Base-by-base conservation (phyloP, 2,329 filamentous ascomycete species). In the Trichoderma sp. region DNA sequence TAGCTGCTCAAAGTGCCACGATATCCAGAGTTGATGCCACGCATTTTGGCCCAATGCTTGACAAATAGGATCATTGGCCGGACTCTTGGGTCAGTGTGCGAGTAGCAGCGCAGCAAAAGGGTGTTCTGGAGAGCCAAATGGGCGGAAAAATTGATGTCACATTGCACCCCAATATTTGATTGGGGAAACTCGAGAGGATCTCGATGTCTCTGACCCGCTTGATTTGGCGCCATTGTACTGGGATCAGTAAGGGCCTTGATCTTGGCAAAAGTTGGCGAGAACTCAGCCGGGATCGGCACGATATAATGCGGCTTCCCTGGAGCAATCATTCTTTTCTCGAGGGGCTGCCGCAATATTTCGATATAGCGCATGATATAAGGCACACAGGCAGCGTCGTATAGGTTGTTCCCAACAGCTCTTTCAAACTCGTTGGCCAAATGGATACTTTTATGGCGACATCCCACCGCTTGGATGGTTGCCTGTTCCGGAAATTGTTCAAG, bases 121-220 rank as follows among this genome's bases (percentile, higher is more conserved):
- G 93, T 96, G 77, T 97, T 97, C 71, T 95, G 90, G 3, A 97
- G 83, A 2, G 90, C 93, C 3, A 97, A 86, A 53, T 92, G 88
- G 19, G 93, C 93, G 1, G 91, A 91, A 76, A 97, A 97, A 78
- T 97, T 97, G 82, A 97, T 92, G 75, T 97, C 93, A 76, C 92
- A 95, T 76, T 94, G 92, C 15, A 94, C 91, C n/a, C 93, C 93
- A 32, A 90, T 86, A 4, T 89, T 90, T 9, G 83, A 82, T 74
- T 92, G 92, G 6, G 92, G 91, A 68, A 94, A 94, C 76, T 95
- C 92, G 2, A 96, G 85, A 27, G 82, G 82, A 72, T 89, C 85
- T 68, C 79, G 81, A 74, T 86, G 86, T 34, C 80, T 82, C 71
- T 88, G 84, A 67, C 81, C 82, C 5, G 84, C 81, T 70, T 85